Evolutionary conservation across 2,329 filamentous ascomycete genomes (phyloP).

Genomic region (Rhexocercosporidium sp.): DNA sequence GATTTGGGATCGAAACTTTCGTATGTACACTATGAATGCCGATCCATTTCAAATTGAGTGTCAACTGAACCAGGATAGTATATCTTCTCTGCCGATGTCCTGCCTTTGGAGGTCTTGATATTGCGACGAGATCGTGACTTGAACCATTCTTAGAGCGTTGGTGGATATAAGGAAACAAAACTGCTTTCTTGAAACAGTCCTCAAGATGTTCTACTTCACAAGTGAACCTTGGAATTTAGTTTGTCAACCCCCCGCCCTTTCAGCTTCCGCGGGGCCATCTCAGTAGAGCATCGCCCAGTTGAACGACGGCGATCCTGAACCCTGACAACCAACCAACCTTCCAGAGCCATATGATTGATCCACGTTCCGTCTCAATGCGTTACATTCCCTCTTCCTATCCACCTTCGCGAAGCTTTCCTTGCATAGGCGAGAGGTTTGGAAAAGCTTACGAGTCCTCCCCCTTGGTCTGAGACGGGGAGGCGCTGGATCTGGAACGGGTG

Average conservation of each 20-base stretch:
- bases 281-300: no score
- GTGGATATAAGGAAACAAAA: not conserved
- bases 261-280: not conserved
- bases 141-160: not conserved
- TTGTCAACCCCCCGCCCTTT: not conserved
- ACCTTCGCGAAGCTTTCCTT: constrained; percentile 2
- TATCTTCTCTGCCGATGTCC: not conserved
- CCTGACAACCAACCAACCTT: not conserved
- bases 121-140: constrained; percentile 8
- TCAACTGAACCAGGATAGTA: constrained; percentile 4
- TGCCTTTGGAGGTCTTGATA: constrained; percentile 15
- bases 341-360: not conserved
- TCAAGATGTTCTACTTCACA: not conserved
- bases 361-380: not conserved
- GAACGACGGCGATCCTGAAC: not conserved
- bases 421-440: not conserved
- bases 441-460: not conserved
- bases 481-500: constrained; percentile 9
- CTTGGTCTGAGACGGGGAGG: constrained; percentile 3
- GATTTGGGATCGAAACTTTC: not conserved
- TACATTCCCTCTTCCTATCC: not conserved
- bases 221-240: not conserved
- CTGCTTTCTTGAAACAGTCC: not conserved
- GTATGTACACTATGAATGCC: not conserved
- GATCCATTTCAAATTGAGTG: not conserved